A percentile compares a stretch with the other conserved stretches of the same genome.
These are phyloP conservation scores for Colletotrichum musae DNA, from an alignment of 2,329 filamentous ascomycete species.

Conservation along the genomic window DNA sequence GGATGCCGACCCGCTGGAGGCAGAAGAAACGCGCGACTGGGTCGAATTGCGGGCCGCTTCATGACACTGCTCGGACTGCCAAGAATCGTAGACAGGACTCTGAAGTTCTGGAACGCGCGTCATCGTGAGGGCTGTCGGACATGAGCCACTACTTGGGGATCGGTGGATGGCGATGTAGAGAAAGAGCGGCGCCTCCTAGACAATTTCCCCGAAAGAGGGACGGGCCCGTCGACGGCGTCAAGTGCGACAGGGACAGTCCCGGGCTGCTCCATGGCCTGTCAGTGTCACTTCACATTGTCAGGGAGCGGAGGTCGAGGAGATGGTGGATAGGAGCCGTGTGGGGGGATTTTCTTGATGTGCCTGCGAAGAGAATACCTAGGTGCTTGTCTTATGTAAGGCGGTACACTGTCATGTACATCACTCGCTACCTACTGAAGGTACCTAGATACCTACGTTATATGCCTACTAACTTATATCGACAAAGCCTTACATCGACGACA, in stretches of 20 bases:
- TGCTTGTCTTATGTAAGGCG: background rate
- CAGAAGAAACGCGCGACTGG: too few species aligned
- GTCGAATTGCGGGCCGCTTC: too few species aligned
- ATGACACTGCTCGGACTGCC: too few species aligned
- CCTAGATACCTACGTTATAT: background rate
- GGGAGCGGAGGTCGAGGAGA: slow-evolving; percentile 20
- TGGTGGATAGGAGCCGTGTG: slow-evolving; percentile 28
- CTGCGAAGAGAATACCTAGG: too few species aligned
- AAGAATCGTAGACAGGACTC: slow-evolving; percentile 4
- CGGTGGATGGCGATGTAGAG: background rate
- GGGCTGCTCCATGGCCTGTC: slow-evolving; percentile 16
- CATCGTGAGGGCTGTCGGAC: slow-evolving; percentile 5
- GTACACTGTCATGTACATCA: background rate
- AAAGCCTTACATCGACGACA: too few species aligned
- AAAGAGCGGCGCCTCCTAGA: slow-evolving; percentile 6
- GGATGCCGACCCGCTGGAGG: background rate
- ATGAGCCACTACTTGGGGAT: background rate
- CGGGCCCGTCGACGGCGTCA: slow-evolving; percentile 8
- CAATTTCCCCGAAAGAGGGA: slow-evolving; percentile 21
- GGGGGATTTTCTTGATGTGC: background rate
- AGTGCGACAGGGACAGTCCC: slow-evolving; percentile 12
- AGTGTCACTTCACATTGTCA: slow-evolving; percentile 1
- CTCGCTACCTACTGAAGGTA: background rate
- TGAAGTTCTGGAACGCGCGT: slow-evolving; percentile 34
- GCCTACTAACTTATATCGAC: too few species aligned